These are phyloP conservation scores for Pholiota conissans DNA, from an alignment of 768 basidiomycete genomes.

Conservation along the genomic window DNA sequence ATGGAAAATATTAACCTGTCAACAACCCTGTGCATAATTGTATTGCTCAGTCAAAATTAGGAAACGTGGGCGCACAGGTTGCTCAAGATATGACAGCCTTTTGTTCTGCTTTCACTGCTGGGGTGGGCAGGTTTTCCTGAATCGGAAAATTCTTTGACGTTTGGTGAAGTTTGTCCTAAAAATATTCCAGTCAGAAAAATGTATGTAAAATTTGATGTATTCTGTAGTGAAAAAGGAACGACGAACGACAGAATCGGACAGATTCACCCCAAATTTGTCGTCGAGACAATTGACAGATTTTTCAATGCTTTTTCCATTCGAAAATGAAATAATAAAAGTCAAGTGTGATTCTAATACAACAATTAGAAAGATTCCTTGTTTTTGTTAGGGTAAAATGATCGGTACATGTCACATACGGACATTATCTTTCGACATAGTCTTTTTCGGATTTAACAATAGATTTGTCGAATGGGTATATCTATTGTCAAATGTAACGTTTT, in stretches of 20 bases:
- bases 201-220: background rate
- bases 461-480: background rate
- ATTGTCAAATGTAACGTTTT: background rate
- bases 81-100: too few relatives aligned
- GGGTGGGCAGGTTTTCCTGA: background rate
- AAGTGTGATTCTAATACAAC: background rate
- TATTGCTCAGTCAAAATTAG: too few relatives aligned
- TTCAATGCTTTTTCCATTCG: background rate
- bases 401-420: background rate
- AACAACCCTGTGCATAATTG: too few relatives aligned
- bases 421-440: background rate
- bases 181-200: background rate
- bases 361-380: background rate
- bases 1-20: too few relatives aligned
- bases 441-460: background rate
- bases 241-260: background rate
- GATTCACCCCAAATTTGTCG: background rate
- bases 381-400: background rate
- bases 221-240: background rate
- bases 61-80: too few relatives aligned
- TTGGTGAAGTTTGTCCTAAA: background rate
- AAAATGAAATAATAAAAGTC: background rate
- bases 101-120: too few relatives aligned
- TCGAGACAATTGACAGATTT: background rate
- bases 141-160: background rate